Percentiles rank a stretch among this genome's conserved stretches.
phyloP scores from a whole-genome alignment of 192 early-diverging fungal genomes.

The Mortierella hygrophila region DNA sequence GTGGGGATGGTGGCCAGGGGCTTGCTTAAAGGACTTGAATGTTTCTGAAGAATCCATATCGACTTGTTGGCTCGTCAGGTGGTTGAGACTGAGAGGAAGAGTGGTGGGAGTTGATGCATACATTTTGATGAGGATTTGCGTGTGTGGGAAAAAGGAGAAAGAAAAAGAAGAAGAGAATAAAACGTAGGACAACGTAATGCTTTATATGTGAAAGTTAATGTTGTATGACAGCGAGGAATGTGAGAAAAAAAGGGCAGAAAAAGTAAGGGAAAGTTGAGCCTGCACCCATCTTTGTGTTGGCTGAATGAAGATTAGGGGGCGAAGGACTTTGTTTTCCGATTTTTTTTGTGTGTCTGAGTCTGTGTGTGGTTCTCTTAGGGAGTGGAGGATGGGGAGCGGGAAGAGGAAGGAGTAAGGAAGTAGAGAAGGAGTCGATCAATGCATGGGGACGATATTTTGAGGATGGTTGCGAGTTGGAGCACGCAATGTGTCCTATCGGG shows the following conservation, averaged over 20 bases:
- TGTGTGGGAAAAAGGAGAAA: background rate
- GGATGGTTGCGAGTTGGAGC: too few species aligned
- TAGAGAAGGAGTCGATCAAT: too few species aligned
- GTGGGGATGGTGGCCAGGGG: background rate
- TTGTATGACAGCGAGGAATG: background rate
- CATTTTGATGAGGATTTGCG: background rate
- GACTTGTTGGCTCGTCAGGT: background rate
- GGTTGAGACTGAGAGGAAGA: background rate
- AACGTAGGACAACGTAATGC: too few species aligned
- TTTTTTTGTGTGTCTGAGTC: background rate
- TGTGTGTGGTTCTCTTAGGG: background rate
- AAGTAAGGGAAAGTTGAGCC: too few species aligned
- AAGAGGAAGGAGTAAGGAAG: too few species aligned
- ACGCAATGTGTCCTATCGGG: background rate
- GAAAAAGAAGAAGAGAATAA: background rate
- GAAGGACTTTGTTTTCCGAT: too few species aligned
- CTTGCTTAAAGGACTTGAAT: slow-evolving; percentile 19
- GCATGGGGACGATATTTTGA: too few species aligned
- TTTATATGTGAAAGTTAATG: too few species aligned
- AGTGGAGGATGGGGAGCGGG: too few species aligned
- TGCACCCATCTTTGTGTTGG: too few species aligned
- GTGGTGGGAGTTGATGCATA: background rate
- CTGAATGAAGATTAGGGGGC: too few species aligned
- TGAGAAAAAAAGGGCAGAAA: background rate
- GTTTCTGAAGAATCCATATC: background rate